phyloP scores from a whole-genome alignment of 2,329 filamentous ascomycete species.

The Nemania abortiva region DNA sequence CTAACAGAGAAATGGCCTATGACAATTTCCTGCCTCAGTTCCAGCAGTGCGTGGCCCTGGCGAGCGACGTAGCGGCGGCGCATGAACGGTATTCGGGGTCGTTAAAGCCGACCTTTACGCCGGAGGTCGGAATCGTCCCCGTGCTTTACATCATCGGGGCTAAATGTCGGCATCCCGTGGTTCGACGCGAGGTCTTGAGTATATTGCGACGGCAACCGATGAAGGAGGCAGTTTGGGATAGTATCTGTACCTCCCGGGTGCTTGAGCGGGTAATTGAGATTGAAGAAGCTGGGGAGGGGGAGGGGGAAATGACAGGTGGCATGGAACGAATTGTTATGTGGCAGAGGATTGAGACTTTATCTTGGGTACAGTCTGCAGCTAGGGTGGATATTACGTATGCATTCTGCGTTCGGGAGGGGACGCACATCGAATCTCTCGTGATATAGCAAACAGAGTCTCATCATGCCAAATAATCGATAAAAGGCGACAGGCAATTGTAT shows the following conservation, averaged over 20 bases:
- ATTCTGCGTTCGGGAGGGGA: slow-evolving; percentile 47
- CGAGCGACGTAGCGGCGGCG: slow-evolving; percentile 41
- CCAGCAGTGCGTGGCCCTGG: slow-evolving; percentile 46
- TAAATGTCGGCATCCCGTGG: slow-evolving; percentile 53
- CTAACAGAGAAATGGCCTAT: slow-evolving; percentile 49
- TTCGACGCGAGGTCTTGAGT: slow-evolving; percentile 50
- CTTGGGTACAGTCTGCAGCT: slow-evolving; percentile 40
- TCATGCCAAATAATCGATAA: no score
- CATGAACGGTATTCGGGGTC: slow-evolving; percentile 45
- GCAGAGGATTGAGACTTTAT: slow-evolving; percentile 50
- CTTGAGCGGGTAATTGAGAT: slow-evolving; percentile 54
- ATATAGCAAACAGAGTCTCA: slow-evolving; percentile 16
- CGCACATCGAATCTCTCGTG: slow-evolving; percentile 43
- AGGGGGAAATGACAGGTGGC: slow-evolving; percentile 32
- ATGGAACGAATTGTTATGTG: slow-evolving; percentile 48
- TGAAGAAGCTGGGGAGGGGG: slow-evolving; percentile 48
- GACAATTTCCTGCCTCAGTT: slow-evolving; percentile 50
- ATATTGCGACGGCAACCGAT: slow-evolving; percentile 46
- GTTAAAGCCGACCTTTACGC: slow-evolving; percentile 50
- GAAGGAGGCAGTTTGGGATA: slow-evolving; percentile 54
- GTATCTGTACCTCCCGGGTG: slow-evolving; percentile 47
- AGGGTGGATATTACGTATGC: slow-evolving; percentile 51
- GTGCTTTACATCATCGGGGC: slow-evolving; percentile 53
- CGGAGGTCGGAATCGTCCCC: slow-evolving; percentile 51
- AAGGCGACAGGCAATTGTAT: no score